A percentile compares a stretch with the other conserved stretches of the same genome.
These are phyloP conservation scores for Debaryomyces udenii DNA, from an alignment of 1,139 yeast genomes.

Conservation along the genomic window DNA sequence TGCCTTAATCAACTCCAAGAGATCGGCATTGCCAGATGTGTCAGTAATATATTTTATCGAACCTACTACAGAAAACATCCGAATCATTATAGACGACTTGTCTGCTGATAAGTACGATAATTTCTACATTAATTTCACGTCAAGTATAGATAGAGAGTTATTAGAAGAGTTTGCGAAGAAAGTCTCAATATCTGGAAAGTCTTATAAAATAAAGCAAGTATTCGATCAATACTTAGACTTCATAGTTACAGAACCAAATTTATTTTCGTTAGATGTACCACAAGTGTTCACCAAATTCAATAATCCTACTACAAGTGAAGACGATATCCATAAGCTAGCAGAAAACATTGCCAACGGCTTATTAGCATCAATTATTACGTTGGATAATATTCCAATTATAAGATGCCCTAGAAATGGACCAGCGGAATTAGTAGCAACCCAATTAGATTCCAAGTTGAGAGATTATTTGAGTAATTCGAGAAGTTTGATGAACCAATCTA, in stretches of 20 bases:
- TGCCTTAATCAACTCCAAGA: slow-evolving; percentile 63
- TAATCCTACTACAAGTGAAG: slow-evolving; percentile 72
- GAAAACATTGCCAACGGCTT: slow-evolving; percentile 76
- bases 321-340: slow-evolving; percentile 68
- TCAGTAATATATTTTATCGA: slow-evolving; percentile 92
- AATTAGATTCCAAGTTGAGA: slow-evolving; percentile 77
- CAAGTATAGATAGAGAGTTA: slow-evolving; percentile 72
- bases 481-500: slow-evolving; percentile 28
- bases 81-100: slow-evolving; percentile 70
- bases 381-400: slow-evolving; percentile 81
- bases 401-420: slow-evolving; percentile 94
- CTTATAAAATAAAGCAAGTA: slow-evolving; percentile 77
- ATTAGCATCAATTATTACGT: slow-evolving; percentile 76
- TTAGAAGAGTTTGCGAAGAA: slow-evolving; percentile 88
- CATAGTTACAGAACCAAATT: slow-evolving; percentile 88
- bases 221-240: slow-evolving; percentile 93
- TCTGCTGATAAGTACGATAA: slow-evolving; percentile 73
- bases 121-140: slow-evolving; percentile 83
- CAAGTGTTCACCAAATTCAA: slow-evolving; percentile 70
- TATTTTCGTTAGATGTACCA: slow-evolving; percentile 76
- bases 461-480: slow-evolving; percentile 80
- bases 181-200: slow-evolving; percentile 71
- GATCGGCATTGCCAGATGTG: slow-evolving; percentile 87
- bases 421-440: slow-evolving; percentile 90
- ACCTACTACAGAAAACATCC: slow-evolving; percentile 79